These are phyloP conservation scores for Penicillium expansum DNA, from an alignment of 2,329 filamentous ascomycete species.

Conservation along the genomic window DNA sequence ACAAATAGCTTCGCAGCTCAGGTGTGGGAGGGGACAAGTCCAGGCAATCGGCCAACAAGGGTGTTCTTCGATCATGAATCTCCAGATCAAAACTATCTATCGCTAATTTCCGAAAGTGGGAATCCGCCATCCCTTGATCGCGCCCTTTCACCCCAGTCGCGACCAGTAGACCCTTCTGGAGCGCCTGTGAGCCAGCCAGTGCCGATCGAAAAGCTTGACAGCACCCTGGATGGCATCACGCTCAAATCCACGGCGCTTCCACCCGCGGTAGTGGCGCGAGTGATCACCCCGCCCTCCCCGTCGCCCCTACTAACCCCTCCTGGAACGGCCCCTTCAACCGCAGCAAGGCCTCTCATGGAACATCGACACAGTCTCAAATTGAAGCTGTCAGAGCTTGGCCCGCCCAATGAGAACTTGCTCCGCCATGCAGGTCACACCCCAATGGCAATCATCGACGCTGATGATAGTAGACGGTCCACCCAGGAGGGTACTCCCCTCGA, in stretches of 20 bases:
- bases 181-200: slow-evolving; percentile 39
- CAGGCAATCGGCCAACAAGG: slow-evolving; percentile 40
- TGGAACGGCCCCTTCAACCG: slow-evolving; percentile 22
- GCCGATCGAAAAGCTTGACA: slow-evolving; percentile 48
- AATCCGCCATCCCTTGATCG: slow-evolving; percentile 39
- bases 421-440: slow-evolving; percentile 47
- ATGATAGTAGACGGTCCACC: slow-evolving; percentile 26
- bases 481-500: slow-evolving; percentile 24
- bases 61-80: slow-evolving; percentile 42
- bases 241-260: slow-evolving; percentile 47
- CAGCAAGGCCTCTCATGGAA: slow-evolving; percentile 26
- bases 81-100: slow-evolving; percentile 24
- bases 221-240: slow-evolving; percentile 47
- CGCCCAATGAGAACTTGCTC: slow-evolving; percentile 40
- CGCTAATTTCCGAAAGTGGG: slow-evolving; percentile 33
- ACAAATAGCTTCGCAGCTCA: slow-evolving; percentile 26
- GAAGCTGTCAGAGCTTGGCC: slow-evolving; percentile 38
- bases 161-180: slow-evolving; percentile 30
- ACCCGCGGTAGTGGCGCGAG: slow-evolving; percentile 43
- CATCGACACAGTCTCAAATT: slow-evolving; percentile 34
- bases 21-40: slow-evolving; percentile 47
- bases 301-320: slow-evolving; percentile 29
- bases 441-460: slow-evolving; percentile 42
- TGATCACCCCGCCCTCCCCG: slow-evolving; percentile 43
- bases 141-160: slow-evolving; percentile 40